phyloP scores from a whole-genome alignment of 345 rosid species.

The Microthlaspi erraticum region DNA sequence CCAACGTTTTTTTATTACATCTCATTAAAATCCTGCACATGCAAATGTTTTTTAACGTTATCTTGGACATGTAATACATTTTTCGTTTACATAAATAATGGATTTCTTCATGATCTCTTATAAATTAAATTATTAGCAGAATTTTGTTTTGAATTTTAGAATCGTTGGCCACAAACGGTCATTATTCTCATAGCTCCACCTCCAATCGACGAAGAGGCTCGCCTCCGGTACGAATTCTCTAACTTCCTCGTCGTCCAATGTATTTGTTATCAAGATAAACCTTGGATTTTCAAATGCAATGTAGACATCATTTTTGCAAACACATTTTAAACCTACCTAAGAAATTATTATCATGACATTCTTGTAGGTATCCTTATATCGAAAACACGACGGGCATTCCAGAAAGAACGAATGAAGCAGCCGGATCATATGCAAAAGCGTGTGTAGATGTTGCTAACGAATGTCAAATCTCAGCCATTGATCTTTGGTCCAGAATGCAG shows the following conservation, averaged over 20 bases:
- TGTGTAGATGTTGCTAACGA: constrained; percentile 64
- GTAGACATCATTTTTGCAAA: background rate
- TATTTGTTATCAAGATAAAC: background rate
- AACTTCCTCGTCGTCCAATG: background rate
- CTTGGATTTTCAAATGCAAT: background rate
- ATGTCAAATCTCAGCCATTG: constrained; percentile 56
- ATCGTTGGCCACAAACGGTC: constrained; percentile 63
- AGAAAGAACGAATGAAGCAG: constrained; percentile 93
- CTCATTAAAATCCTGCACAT: constrained; percentile 25
- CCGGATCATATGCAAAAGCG: constrained; percentile 69
- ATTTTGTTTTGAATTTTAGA: constrained; percentile 46
- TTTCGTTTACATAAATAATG: too few species aligned
- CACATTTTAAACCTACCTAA: background rate
- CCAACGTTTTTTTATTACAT: background rate
- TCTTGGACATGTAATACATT: background rate
- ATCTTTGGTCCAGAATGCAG: constrained; percentile 90
- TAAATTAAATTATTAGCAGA: too few species aligned
- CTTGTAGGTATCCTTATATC: constrained; percentile 67
- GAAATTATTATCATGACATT: background rate
- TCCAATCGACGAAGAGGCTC: constrained; percentile 86
- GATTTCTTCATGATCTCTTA: too few species aligned
- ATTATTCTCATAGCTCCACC: constrained; percentile 84
- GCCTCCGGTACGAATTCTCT: constrained; percentile 58
- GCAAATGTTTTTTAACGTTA: background rate
- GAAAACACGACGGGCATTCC: constrained; percentile 69